phyloP scores from a whole-genome alignment of 768 basidiomycete genomes.

The Mycena metata region DNA sequence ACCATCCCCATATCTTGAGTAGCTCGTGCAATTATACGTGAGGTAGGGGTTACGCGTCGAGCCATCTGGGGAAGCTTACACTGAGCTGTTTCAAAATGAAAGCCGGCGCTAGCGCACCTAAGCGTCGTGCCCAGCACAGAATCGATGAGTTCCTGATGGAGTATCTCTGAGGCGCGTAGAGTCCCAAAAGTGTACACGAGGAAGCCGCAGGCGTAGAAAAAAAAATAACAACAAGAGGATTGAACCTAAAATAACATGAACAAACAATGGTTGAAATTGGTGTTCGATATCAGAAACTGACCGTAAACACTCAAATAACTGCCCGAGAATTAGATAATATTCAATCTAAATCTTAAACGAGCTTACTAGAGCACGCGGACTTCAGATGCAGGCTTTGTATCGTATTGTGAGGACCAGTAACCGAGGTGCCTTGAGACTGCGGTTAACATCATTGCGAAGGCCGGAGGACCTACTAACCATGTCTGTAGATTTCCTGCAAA shows the following conservation, averaged over 20 bases:
- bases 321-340: slow-evolving; percentile 33
- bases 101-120: slow-evolving; percentile 52
- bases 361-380: slow-evolving; percentile 55
- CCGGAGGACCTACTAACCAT: slow-evolving; percentile 42
- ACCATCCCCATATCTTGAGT: slow-evolving; percentile 76
- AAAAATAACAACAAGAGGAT: slow-evolving; percentile 41
- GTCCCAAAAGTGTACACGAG: slow-evolving; percentile 7
- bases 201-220: slow-evolving; percentile 42
- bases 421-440: slow-evolving; percentile 50
- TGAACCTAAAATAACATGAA: slow-evolving; percentile 45
- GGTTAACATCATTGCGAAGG: too few relatives aligned
- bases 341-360: not conserved
- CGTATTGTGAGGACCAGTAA: slow-evolving; percentile 60
- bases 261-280: slow-evolving; percentile 54
- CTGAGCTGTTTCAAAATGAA: too few relatives aligned
- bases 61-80: slow-evolving; percentile 53
- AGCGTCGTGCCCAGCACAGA: slow-evolving; percentile 73
- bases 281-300: slow-evolving; percentile 1
- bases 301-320: slow-evolving; percentile 63
- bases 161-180: slow-evolving; percentile 65
- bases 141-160: slow-evolving; percentile 66
- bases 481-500: slow-evolving; percentile 48
- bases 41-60: slow-evolving; percentile 60
- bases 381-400: slow-evolving; percentile 46
- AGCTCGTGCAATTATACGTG: slow-evolving; percentile 73